phyloP scores from a whole-genome alignment of 495 filamentous ascomycete genomes.

The Penicillium alfredii region DNA sequence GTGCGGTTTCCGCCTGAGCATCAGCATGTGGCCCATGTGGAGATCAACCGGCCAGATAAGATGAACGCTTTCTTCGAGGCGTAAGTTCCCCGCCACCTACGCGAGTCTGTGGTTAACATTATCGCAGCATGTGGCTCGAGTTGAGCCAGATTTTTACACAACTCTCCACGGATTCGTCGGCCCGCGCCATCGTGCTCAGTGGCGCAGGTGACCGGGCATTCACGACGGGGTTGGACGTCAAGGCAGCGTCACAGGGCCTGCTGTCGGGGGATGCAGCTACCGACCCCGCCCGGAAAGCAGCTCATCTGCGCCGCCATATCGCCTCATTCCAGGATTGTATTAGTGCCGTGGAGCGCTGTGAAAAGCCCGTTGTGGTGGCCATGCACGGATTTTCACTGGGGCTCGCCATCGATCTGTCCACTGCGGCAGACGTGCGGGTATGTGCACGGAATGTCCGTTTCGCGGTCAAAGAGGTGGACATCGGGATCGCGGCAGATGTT shows the following conservation, averaged over 20 bases:
- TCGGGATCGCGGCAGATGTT: constrained; percentile 89
- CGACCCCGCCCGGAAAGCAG: constrained; percentile 66
- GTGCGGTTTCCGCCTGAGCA: constrained; percentile 59
- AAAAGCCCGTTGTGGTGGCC: constrained; percentile 85
- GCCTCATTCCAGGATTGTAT: constrained; percentile 74
- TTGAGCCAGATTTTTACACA: constrained; percentile 63
- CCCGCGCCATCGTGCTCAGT: constrained; percentile 76
- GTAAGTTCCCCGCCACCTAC: constrained; percentile 32
- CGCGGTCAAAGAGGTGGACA: constrained; percentile 90
- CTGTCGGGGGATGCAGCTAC: constrained; percentile 14
- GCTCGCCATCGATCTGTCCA: constrained; percentile 76
- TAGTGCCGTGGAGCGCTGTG: constrained; percentile 70
- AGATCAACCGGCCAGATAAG: constrained; percentile 87
- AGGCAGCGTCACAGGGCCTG: constrained; percentile 47
- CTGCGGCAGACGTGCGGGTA: constrained; percentile 74
- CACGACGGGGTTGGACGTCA: constrained; percentile 75
- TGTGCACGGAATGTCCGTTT: constrained; percentile 59
- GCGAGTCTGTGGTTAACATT: too few relatives aligned
- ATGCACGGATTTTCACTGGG: constrained; percentile 79
- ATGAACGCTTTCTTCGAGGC: constrained; percentile 82
- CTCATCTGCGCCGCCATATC: constrained; percentile 59
- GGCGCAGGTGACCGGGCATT: constrained; percentile 81
- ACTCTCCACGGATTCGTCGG: constrained; percentile 64
- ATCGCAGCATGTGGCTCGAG: constrained; percentile 90
- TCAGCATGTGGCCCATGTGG: constrained; percentile 78